Conservation (phyloP, 1,284 basidiomycete species). For the Psilocybe mexicana region DNA sequence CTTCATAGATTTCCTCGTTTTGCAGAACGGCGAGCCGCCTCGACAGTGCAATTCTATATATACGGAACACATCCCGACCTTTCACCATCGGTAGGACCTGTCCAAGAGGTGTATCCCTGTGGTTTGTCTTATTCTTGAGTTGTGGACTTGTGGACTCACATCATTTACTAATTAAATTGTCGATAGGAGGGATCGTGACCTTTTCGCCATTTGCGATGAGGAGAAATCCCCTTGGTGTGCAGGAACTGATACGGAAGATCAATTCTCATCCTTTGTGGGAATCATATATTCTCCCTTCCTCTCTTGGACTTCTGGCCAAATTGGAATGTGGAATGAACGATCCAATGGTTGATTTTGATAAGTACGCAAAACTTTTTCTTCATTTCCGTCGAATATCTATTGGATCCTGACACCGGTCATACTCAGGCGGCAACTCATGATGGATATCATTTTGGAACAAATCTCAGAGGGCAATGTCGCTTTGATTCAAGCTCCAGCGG, state of each 20-base stretch:
- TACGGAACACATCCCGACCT: constrained; percentile 63
- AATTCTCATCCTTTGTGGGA: constrained; percentile 64
- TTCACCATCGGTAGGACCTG: constrained; percentile 50
- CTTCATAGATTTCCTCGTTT: constrained; percentile 50
- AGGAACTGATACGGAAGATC: constrained; percentile 47
- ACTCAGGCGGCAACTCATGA: constrained; percentile 38
- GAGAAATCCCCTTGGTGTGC: constrained; percentile 46
- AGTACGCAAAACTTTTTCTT: constrained; percentile 24
- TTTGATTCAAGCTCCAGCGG: constrained; percentile 47
- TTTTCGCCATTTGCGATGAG: constrained; percentile 62
- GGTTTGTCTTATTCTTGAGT: constrained; percentile 39
- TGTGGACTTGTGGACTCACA: constrained; percentile 1
- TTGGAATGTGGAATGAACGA: constrained; percentile 34
- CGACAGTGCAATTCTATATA: constrained; percentile 55
- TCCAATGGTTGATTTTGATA: constrained; percentile 35
- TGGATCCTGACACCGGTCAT: not conserved
- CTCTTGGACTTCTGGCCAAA: constrained; percentile 49
- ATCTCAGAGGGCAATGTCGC: constrained; percentile 55
- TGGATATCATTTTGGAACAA: constrained; percentile 43
- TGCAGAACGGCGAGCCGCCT: constrained; percentile 43
- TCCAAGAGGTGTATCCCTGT: constrained; percentile 62
- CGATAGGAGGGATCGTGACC: constrained; percentile 64
- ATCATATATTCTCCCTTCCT: constrained; percentile 60
- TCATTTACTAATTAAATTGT: constrained; percentile 5
- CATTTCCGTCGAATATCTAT: not conserved